phyloP scores from a whole-genome alignment of 169 alveolate species.

The Eimeria nieschulzi region DNA sequence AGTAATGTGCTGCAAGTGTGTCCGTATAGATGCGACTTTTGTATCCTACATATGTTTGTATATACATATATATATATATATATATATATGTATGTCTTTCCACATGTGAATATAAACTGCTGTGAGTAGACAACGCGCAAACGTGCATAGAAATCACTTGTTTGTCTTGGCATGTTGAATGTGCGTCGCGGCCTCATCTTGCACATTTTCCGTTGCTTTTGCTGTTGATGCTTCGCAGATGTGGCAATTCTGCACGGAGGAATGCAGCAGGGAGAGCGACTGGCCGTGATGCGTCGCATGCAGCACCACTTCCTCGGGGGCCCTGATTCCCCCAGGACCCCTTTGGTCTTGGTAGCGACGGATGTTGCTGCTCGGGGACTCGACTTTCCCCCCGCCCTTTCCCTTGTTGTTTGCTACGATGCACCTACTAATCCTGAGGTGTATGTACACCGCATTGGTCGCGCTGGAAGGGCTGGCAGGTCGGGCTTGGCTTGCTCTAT shows the following conservation, averaged over 20 bases:
- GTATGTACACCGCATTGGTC: constrained; percentile 94
- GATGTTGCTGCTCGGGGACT: constrained; percentile 78
- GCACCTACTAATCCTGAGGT: constrained; percentile 88
- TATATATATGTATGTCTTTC: too few relatives aligned
- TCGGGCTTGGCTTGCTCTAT: constrained; percentile 91
- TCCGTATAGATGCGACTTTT: too few relatives aligned
- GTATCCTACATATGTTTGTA: too few relatives aligned
- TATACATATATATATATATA: too few relatives aligned
- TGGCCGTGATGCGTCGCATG: constrained; percentile 71
- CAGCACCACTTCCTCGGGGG: constrained; percentile 66
- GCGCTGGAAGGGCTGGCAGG: constrained; percentile 95
- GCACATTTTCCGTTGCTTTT: neutral
- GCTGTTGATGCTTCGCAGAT: constrained; percentile 35
- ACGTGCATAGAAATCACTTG: too few relatives aligned
- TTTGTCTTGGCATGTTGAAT: too few relatives aligned
- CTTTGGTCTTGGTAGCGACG: constrained; percentile 71
- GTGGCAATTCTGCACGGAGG: constrained; percentile 74
- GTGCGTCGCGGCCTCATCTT: neutral
- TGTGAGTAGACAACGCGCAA: too few relatives aligned
- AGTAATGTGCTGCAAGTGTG: too few relatives aligned
- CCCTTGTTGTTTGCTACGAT: constrained; percentile 92
- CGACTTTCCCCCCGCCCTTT: constrained; percentile 90
- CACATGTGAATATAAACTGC: too few relatives aligned
- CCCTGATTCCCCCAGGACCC: constrained; percentile 40
- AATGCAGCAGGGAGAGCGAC: constrained; percentile 70